Base-by-base conservation (phyloP, 305 asterid species). In the Fraxinus sp. region DNA sequence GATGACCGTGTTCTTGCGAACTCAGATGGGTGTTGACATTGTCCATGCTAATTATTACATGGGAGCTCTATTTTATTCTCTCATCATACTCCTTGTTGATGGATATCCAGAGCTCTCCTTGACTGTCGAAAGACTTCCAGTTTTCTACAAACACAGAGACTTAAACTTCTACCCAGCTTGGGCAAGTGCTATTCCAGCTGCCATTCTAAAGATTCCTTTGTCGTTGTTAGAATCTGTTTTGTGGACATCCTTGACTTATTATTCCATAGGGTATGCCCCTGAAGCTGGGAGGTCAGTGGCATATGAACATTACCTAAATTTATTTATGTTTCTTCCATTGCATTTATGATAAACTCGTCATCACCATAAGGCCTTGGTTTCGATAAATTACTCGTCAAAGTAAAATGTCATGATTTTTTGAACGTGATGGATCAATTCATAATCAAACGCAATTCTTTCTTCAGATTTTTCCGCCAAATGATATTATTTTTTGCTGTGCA, bases 171-270 rank as follows among this genome's bases (percentile, higher is more conserved):
- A 86, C 74, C 88, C 86, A 7, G 88, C 86, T 14, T 86, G 86
- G 86, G 88, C 86, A 52, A 80, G 73, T 83, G 82, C 84, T 59
- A 77, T 86, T 62, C 88, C 88, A 64, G 86, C 88, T 35, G 59
- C 86, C 35, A 57, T 83, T 39, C 68, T 83, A 4, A 83, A 62
- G 79, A 72, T 83, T 73, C 84, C 86, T 16, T 14, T 83, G 46
- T 83, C 83, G 6, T 30, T 83, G 24, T 74, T 83, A 73, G 80
- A 55, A 8, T 49, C 86, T 11, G 76, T 78, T 30, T 16, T 83
- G 33, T 83, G 86, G 86, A 79, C 86, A 35, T 57, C 77, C 39
- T 32, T 83, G 18, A 83, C 83, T 36, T 83, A 83, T 77, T 79
- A 71, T 26, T 16, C 57, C 20, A 39, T 83, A 37, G 83, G 86